These are phyloP conservation scores for Amphibolis antarctica DNA, from an alignment of 106 monocot genomes.

Conservation along the genomic window DNA sequence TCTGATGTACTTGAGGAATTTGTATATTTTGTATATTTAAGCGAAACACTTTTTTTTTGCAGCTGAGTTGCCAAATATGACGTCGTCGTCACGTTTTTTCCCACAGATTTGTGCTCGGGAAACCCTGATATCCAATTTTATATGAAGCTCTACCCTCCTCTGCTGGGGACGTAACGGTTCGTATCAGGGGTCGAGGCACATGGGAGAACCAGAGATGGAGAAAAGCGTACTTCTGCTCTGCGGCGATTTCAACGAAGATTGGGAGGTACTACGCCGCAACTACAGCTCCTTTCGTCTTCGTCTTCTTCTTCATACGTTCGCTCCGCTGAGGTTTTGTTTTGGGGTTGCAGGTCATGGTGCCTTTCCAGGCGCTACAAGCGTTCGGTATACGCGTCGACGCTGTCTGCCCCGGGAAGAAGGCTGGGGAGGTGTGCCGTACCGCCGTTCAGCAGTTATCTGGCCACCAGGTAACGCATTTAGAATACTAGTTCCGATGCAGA, in stretches of 20 bases:
- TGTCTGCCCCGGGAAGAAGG: conserved; percentile 75
- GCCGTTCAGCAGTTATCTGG: conserved; percentile 43
- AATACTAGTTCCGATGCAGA: neutral
- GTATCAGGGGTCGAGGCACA: too few relatives aligned
- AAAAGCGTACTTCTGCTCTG: conserved; percentile 35
- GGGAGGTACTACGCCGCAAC: conserved; percentile 16
- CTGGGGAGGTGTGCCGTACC: conserved; percentile 69
- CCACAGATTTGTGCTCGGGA: too few relatives aligned
- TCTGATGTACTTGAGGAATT: too few relatives aligned
- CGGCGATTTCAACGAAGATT: conserved; percentile 52
- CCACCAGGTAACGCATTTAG: conserved; percentile 39
- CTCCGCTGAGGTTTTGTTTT: neutral
- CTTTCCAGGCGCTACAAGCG: conserved; percentile 73
- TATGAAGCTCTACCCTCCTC: too few relatives aligned
- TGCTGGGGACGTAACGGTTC: too few relatives aligned
- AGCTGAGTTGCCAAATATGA: too few relatives aligned
- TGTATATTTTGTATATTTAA: too few relatives aligned
- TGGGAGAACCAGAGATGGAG: conserved; percentile 12
- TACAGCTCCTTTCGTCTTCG: neutral
- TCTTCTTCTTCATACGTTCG: neutral
- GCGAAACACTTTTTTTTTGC: too few relatives aligned
- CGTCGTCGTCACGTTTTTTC: too few relatives aligned
- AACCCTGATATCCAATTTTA: too few relatives aligned
- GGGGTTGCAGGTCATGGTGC: conserved; percentile 54
- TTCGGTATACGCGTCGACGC: conserved; percentile 68